Evolutionary conservation across 257 asterid species (phyloP), one percentile per base, ranked within the genome.

Genomic region (Plantago major): DNA sequence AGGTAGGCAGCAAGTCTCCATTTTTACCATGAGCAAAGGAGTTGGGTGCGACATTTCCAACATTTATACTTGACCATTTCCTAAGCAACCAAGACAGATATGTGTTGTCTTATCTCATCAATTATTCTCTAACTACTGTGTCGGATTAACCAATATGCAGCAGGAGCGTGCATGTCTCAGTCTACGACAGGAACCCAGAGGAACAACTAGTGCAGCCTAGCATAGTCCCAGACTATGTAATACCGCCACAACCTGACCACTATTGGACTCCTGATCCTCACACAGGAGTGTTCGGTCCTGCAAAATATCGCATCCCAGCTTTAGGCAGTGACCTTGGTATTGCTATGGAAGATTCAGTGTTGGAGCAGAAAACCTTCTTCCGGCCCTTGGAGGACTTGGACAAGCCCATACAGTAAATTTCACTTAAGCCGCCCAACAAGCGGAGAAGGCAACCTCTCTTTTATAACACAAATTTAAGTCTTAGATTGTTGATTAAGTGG

Each of bases 211-310:
- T 67, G 56, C 81, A 57, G n/a, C 66, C 82, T 28, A 52, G 72
- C 4, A 69, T 77, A 67, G 87, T 86, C 28, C 90, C 97, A 0
- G 95, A 89, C 43, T 51, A 84, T 54, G 76, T 83, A 42, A 84
- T 81, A 68, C 64, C 76, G 7, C 30, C 73, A 38, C 74, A 68
- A 14, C 74, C 91, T 0, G 91, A 73, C 6, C 46, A 76, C 11
- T 89, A 81, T 76, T 92, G 99, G 99, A 73, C 61, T 56, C 97
- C 97, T 9, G 92, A 90, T 73, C 97, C 96, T 44, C 63, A 78
- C 58, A 90, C 96, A 0, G 96, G 97, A 46, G 96, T 90, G 55
- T 92, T 92, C 38, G 88, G 91, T 54, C 99, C 97, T 2, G 65
- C 82, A 28, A 56, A 72, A 10, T 84, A 86, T 42, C 74, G 75